Conservation (phyloP, 108 stramenopile species). For the Thalassiosira profunda region DNA sequence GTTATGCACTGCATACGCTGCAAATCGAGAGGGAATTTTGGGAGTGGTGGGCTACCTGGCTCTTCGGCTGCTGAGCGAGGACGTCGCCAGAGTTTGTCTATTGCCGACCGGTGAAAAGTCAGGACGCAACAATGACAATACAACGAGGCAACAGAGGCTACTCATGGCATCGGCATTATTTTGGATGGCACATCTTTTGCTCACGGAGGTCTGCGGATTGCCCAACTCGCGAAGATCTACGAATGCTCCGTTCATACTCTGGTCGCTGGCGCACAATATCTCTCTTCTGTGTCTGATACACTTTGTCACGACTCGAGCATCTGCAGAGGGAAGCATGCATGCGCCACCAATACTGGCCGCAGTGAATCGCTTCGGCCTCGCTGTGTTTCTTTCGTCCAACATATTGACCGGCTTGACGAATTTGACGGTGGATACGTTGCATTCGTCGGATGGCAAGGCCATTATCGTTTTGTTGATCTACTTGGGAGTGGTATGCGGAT, state of each 20-base stretch:
- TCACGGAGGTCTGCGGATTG: slow-evolving; percentile 29
- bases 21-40: slow-evolving; percentile 92
- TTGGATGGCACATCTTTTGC: slow-evolving; percentile 39
- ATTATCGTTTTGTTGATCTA: slow-evolving; percentile 65
- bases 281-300: slow-evolving; percentile 47
- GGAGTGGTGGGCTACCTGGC: slow-evolving; percentile 79
- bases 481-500: slow-evolving; percentile 53
- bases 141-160: slow-evolving; percentile 24
- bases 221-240: slow-evolving; percentile 86
- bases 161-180: slow-evolving; percentile 18
- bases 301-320: slow-evolving; percentile 8
- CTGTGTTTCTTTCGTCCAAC: slow-evolving; percentile 91
- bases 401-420: slow-evolving; percentile 89
- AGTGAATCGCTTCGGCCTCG: slow-evolving; percentile 82
- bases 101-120: slow-evolving; percentile 17
- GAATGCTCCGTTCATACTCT: slow-evolving; percentile 73
- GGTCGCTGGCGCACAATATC: slow-evolving; percentile 75
- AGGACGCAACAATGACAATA: neutral
- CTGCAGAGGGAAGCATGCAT: neutral
- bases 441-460: slow-evolving; percentile 54
- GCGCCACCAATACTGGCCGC: slow-evolving; percentile 57
- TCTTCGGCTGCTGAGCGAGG: slow-evolving; percentile 70
- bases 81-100: slow-evolving; percentile 56
- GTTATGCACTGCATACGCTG: slow-evolving; percentile 63
- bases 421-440: slow-evolving; percentile 83